These are phyloP conservation scores for Torulaspora maleeae DNA, from an alignment of 805 yeast genomes.

Conservation along the genomic window DNA sequence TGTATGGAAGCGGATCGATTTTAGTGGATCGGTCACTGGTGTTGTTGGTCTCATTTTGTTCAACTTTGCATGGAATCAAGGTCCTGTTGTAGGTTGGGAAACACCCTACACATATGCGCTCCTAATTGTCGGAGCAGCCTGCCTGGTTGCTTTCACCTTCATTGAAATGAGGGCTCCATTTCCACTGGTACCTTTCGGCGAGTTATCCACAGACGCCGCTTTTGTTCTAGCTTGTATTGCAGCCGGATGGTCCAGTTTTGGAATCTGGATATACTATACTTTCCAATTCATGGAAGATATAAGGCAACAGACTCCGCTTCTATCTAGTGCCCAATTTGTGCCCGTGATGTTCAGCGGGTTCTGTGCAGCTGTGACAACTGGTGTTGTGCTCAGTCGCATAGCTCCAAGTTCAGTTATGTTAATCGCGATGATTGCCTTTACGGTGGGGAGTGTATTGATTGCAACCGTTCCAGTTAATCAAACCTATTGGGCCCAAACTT, in stretches of 20 bases:
- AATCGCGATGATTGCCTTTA: constrained; percentile 45
- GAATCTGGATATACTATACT: constrained; percentile 56
- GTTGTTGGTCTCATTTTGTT: constrained; percentile 51
- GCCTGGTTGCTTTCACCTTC: constrained; percentile 40
- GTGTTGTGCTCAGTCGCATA: constrained; percentile 38
- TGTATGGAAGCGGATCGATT: constrained; percentile 34
- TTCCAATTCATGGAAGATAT: constrained; percentile 44
- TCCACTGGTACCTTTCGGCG: constrained; percentile 49
- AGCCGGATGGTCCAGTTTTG: constrained; percentile 65
- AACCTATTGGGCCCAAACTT: constrained; percentile 50
- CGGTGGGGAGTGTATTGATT: constrained; percentile 44
- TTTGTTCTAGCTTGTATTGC: constrained; percentile 46
- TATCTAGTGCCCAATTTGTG: constrained; percentile 38
- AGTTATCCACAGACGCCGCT: constrained; percentile 41
- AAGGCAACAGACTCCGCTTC: constrained; percentile 42
- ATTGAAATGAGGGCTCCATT: constrained; percentile 42
- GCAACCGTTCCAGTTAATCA: constrained; percentile 51
- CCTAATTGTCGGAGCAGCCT: constrained; percentile 43
- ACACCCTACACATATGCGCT: constrained; percentile 48
- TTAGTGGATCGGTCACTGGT: constrained; percentile 47
- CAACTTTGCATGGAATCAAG: constrained; percentile 64
- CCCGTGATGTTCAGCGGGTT: constrained; percentile 48
- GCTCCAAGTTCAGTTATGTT: constrained; percentile 45
- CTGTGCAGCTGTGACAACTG: constrained; percentile 47
- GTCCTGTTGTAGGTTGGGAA: constrained; percentile 60